Conservation (phyloP, 2,329 filamentous ascomycete species). For the Aschersonia sp. region DNA sequence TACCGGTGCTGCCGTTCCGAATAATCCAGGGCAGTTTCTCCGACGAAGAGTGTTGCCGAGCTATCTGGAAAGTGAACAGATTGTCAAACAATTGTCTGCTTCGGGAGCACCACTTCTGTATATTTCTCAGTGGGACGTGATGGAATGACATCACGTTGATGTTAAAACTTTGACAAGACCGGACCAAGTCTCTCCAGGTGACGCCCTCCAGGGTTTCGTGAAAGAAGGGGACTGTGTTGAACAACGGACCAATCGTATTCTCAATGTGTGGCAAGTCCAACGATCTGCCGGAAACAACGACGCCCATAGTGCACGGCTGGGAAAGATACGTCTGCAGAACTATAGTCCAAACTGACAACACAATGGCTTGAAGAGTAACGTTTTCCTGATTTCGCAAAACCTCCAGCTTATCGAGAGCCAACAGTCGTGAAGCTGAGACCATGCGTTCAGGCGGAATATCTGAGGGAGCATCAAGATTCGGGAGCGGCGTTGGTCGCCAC, state of each 20-base stretch:
- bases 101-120: conserved; percentile 62
- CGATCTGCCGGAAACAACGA: conserved; percentile 66
- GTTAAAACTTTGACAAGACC: conserved; percentile 57
- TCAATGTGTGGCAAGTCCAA: conserved; percentile 54
- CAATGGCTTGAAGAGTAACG: conserved; percentile 65
- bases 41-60: conserved; percentile 14
- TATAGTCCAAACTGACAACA: conserved; percentile 61
- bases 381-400: conserved; percentile 41
- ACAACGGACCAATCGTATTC: conserved; percentile 63
- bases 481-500: conserved; percentile 8
- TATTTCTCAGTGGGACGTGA: conserved; percentile 56
- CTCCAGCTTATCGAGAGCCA: conserved; percentile 32
- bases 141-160: conserved; percentile 56
- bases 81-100: conserved; percentile 58
- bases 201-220: conserved; percentile 26
- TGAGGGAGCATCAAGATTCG: conserved; percentile 1
- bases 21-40: conserved; percentile 36
- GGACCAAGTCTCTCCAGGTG: conserved; percentile 47
- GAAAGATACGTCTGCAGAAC: conserved; percentile 39
- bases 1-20: conserved; percentile 25
- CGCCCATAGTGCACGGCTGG: conserved; percentile 44
- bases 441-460: conserved; percentile 4
- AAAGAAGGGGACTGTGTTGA: conserved; percentile 76
- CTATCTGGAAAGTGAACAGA: conserved; percentile 67
- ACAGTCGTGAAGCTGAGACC: conserved; percentile 5